phyloP scores from a whole-genome alignment of 495 filamentous ascomycete species.

The Amorphotheca resinae region DNA sequence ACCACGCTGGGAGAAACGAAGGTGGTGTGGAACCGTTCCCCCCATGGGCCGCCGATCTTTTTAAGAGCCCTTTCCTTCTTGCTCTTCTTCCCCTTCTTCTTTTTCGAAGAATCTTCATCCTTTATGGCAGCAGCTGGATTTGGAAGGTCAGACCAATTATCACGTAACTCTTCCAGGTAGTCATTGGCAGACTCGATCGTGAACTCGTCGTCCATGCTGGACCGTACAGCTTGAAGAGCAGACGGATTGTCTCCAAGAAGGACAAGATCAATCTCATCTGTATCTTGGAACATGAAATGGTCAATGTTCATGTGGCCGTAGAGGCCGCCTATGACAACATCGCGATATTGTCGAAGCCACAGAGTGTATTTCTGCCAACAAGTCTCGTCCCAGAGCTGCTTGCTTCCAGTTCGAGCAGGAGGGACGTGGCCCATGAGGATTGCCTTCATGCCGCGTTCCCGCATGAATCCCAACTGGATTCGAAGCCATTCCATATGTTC shows the following conservation, averaged over 20 bases:
- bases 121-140: constrained; percentile 30
- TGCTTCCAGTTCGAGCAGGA: constrained; percentile 70
- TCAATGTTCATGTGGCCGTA: constrained; percentile 99
- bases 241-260: constrained; percentile 28
- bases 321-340: constrained; percentile 65
- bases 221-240: constrained; percentile 7
- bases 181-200: constrained; percentile 50
- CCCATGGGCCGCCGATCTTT: constrained; percentile 65
- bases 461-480: constrained; percentile 76
- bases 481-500: constrained; percentile 94
- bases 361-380: constrained; percentile 98
- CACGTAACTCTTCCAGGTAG: constrained; percentile 70
- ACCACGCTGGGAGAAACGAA: constrained; percentile 77
- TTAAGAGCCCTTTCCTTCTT: constrained; percentile 39
- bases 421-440: constrained; percentile 93
- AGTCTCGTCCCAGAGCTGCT: constrained; percentile 76
- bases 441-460: constrained; percentile 79
- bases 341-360: constrained; percentile 80
- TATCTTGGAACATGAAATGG: constrained; percentile 91
- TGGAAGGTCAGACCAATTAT: constrained; percentile 65
- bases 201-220: constrained; percentile 39
- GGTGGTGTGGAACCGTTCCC: constrained; percentile 71
- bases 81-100: constrained; percentile 35
- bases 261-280: constrained; percentile 51
- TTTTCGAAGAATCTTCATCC: constrained; percentile 24